These are phyloP conservation scores for Cystoisospora suis DNA, from an alignment of 169 alveolate species.

Conservation along the genomic window DNA sequence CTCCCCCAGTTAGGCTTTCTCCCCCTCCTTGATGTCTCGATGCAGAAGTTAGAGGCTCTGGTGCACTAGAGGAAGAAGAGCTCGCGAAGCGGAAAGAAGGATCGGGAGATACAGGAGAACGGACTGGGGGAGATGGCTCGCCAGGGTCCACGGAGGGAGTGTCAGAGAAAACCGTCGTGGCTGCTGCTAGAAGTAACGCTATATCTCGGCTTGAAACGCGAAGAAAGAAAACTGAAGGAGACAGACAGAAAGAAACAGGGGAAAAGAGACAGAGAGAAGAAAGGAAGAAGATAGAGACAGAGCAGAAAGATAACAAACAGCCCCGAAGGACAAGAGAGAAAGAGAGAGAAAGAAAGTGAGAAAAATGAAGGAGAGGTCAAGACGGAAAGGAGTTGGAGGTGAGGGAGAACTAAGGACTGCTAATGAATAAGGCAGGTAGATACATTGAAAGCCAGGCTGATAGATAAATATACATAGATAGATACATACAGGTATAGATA, in stretches of 20 bases:
- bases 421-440: no score
- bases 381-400: no score
- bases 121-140: conserved; percentile 59
- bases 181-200: conserved; percentile 63
- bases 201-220: conserved; percentile 65
- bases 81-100: background rate
- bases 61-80: background rate
- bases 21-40: conserved; percentile 14
- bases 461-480: background rate
- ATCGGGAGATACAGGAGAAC: background rate
- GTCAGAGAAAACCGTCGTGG: conserved; percentile 43
- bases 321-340: no score
- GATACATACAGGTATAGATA: background rate
- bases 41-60: background rate
- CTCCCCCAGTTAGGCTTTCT: background rate
- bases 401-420: no score
- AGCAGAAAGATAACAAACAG: no score
- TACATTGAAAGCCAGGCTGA: no score
- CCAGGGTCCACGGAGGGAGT: conserved; percentile 61
- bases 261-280: no score
- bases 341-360: no score
- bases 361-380: no score
- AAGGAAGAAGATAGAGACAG: no score
- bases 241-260: background rate
- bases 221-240: conserved; percentile 45